A percentile compares a stretch with the other conserved stretches of the same genome.
These are phyloP conservation scores for Neospora caninum DNA, from an alignment of 169 alveolate genomes.

Conservation along the genomic window DNA sequence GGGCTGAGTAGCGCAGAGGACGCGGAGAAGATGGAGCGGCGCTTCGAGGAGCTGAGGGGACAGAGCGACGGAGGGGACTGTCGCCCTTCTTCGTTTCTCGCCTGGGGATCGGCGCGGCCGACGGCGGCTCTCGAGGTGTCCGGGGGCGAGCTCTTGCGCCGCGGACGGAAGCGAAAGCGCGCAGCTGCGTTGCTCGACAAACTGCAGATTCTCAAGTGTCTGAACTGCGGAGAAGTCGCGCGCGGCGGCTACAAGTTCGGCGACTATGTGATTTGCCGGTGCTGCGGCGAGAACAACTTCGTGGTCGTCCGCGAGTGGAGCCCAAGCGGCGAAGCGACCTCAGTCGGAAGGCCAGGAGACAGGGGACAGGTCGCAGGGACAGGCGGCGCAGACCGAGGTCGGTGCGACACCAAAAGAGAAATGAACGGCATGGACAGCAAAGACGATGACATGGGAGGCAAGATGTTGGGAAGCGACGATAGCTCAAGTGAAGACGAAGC, in stretches of 20 bases:
- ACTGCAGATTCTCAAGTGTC: slow-evolving; percentile 50
- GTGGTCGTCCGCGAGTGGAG: slow-evolving; percentile 51
- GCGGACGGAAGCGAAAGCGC: slow-evolving; percentile 48
- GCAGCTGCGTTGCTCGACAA: slow-evolving; percentile 68
- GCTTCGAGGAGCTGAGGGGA: not conserved
- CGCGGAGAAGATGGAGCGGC: not conserved
- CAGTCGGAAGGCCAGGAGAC: not conserved
- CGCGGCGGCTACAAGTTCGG: slow-evolving; percentile 61
- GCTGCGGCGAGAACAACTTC: slow-evolving; percentile 56
- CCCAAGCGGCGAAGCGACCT: not conserved
- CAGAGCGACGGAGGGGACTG: not conserved
- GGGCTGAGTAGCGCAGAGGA: not conserved
- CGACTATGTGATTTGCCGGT: slow-evolving; percentile 46
- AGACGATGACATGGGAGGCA: not conserved
- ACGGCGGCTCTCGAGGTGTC: not conserved
- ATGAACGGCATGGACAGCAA: not conserved
- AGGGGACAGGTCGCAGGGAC: not conserved
- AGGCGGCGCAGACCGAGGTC: not conserved
- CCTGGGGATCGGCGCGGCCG: not conserved
- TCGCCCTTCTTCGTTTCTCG: not conserved
- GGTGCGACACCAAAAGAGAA: slow-evolving; percentile 1
- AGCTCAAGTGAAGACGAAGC: not conserved
- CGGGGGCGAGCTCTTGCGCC: not conserved
- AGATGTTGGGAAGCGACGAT: not conserved
- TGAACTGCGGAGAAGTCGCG: slow-evolving; percentile 42